Base-by-base conservation (phyloP, 345 rosid species). In the Lenwebbia sp. region DNA sequence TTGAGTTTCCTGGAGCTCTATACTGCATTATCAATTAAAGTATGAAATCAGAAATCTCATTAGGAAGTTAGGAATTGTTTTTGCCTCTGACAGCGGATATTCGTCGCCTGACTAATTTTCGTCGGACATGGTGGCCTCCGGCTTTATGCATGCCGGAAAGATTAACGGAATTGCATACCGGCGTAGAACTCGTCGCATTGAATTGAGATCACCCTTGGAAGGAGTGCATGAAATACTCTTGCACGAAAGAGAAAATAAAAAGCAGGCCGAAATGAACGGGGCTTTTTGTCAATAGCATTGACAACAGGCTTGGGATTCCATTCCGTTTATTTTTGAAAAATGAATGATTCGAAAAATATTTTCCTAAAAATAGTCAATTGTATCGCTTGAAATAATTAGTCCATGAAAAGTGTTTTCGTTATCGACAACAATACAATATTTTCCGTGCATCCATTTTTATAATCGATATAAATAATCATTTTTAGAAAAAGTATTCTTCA, bases 371-470 rank as follows among this genome's bases (percentile, higher is more conserved):
- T 60, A 30, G 15, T 14, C 1, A 0, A 3, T 13, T 13, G 8
- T 62, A 62, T 15, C 0, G 4, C 10, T 33, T 4, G 3, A 70
- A 70, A 55, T 55, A 23, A 55, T 55, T 55, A 8, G 0, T 22
- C 2, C 3, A 23, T 23, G 5, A 23, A 55, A 55, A 55, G 4
- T 23, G 2, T 17, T 70, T 33, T 70, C 6, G 8, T 70, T 4
- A 70, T 57, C 3, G 11, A 2, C 13, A 70, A 7, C 0, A 62
- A 60, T 28, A 33, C 8, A 33, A 65, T 65, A 9, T 17, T 8
- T 17, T 14, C 7, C 0, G 1, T 33, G 14, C 4, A 3, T 28
- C 13, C 13, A 60, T 60, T 62, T 30, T 62, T 0, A 0, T 28
- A 62, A 30, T 2, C 8, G 19, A 30, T 3, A 15, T 1, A 15